Evolutionary conservation across 2,329 filamentous ascomycete genomes (phyloP).

Genomic region (Tolypocladium tundrense): DNA sequence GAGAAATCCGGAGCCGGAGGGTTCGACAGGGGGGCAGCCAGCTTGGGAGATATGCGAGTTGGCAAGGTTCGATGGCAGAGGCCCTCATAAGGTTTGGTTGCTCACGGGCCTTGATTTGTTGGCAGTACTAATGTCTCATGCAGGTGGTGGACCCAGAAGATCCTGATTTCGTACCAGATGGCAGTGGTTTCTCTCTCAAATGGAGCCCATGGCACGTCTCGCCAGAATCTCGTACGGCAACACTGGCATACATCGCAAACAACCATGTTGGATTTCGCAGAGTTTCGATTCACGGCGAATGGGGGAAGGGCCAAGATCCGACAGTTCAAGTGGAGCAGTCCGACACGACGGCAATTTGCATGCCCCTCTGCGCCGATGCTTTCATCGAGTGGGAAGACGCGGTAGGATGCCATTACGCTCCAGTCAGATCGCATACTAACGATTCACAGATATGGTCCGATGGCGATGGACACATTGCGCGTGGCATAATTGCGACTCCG

Average conservation of each 20-base stretch:
- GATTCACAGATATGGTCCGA: constrained; percentile 32
- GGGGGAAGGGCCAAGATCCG: constrained; percentile 24
- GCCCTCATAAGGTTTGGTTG: constrained; percentile 27
- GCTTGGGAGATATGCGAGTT: constrained; percentile 42
- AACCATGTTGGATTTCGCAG: constrained; percentile 46
- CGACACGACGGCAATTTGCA: constrained; percentile 38
- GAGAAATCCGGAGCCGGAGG: constrained; percentile 4
- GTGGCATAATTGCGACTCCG: constrained; percentile 45
- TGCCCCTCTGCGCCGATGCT: constrained; percentile 39
- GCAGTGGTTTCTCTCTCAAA: constrained; percentile 39
- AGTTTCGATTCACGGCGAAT: constrained; percentile 28
- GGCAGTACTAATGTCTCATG: background rate
- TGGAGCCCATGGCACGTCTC: constrained; percentile 43
- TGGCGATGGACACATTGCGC: constrained; percentile 27
- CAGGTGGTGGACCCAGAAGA: constrained; percentile 25
- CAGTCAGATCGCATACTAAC: background rate
- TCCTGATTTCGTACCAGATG: constrained; percentile 36
- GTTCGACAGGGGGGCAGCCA: constrained; percentile 14
- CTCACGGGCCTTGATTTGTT: no score
- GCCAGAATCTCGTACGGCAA: constrained; percentile 24
- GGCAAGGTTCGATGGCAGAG: constrained; percentile 34
- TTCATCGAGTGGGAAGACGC: constrained; percentile 46
- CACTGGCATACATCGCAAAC: constrained; percentile 38
- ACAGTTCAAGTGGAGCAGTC: constrained; percentile 25
- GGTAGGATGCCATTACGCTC: constrained; percentile 18